A percentile compares a stretch with the other conserved stretches of the same genome.
These are phyloP conservation scores for Dothideomycetidae sp. DNA, from an alignment of 2,329 filamentous ascomycete genomes.

Conservation along the genomic window DNA sequence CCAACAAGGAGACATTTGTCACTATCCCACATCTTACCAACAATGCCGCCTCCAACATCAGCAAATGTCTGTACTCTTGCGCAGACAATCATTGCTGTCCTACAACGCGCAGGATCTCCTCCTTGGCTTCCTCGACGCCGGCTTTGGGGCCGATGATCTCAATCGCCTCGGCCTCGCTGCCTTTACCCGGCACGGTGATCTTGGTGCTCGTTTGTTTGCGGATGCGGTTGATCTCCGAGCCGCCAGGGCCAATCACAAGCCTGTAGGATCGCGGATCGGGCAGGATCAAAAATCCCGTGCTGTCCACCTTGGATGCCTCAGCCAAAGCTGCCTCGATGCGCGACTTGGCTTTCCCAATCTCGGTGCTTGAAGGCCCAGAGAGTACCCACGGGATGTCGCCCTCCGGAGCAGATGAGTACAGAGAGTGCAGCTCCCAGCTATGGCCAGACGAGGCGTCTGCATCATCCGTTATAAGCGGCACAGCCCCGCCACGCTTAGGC, in stretches of 20 bases:
- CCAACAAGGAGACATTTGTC: too few relatives aligned
- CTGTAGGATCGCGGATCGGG: slow-evolving; percentile 83
- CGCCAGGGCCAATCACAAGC: slow-evolving; percentile 76
- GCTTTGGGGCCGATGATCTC: slow-evolving; percentile 70
- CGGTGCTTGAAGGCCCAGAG: slow-evolving; percentile 56
- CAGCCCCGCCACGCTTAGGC: slow-evolving; percentile 41
- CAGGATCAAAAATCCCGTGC: slow-evolving; percentile 75
- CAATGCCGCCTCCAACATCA: too few relatives aligned
- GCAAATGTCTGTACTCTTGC: too few relatives aligned
- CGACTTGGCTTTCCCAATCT: slow-evolving; percentile 66
- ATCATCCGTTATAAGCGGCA: slow-evolving; percentile 92
- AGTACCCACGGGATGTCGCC: slow-evolving; percentile 74
- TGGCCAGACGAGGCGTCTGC: slow-evolving; percentile 47
- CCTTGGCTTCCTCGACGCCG: slow-evolving; percentile 73
- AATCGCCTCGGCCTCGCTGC: slow-evolving; percentile 67
- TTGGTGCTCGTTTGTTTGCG: slow-evolving; percentile 84
- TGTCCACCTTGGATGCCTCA: slow-evolving; percentile 52
- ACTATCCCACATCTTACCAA: too few relatives aligned
- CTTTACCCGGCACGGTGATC: slow-evolving; percentile 60
- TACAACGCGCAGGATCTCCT: slow-evolving; percentile 77
- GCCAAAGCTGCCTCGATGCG: slow-evolving; percentile 59
- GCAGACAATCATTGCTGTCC: slow-evolving; percentile 14
- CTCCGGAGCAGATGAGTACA: slow-evolving; percentile 53
- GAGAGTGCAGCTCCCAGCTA: slow-evolving; percentile 71
- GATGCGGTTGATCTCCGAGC: slow-evolving; percentile 84